Evolutionary conservation across 495 filamentous ascomycete species (phyloP), one percentile per base, ranked within the genome.

Genomic region (Aspergillus bertholletiae): DNA sequence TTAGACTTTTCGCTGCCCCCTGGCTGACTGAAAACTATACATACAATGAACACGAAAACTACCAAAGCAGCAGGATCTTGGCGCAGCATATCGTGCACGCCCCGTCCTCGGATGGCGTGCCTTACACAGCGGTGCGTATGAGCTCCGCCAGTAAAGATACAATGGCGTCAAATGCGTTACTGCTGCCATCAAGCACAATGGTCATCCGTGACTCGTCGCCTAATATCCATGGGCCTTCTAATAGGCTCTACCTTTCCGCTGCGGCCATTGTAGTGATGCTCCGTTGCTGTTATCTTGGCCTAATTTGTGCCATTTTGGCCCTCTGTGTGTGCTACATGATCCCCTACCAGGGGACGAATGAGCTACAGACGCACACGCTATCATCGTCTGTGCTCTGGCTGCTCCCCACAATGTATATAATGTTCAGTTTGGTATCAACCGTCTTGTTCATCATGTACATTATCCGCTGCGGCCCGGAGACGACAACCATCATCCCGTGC

Each of bases 1-100:
- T 47, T 3, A 22, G 45, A 7, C 45, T 47, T 24, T 47, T 47
- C 15, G 45, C 45, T 7, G 21, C 45, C 7, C 45, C 45, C 6
- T 47, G 45, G 45, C 24, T 47, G 45, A 47, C 45, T 3, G 45
- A 47, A 27, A n/a, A 23, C 5, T 47, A 47, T 27, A 12, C 45
- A 22, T 47, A 27, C 22, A 9, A 4, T 2, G 45, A 47, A n/a
- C 24, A 47, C 17, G 45, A 47, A 17, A 47, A 9, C 21, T 26
- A 47, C 21, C 5, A 47, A 11, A 18, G 15, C n/a, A 17, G 11
- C 34, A 5, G 11, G 34, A 28, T 28, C 27, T 28, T 28, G 9
- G 27, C 27, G n/a, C n/a, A n/a, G n/a, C n/a, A n/a, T n/a, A n/a
- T n/a, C n/a, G n/a, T n/a, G n/a, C n/a, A n/a, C n/a, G n/a, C n/a